Conservation (phyloP, 768 basidiomycete species). For the Hygrophorus pudorinus region DNA sequence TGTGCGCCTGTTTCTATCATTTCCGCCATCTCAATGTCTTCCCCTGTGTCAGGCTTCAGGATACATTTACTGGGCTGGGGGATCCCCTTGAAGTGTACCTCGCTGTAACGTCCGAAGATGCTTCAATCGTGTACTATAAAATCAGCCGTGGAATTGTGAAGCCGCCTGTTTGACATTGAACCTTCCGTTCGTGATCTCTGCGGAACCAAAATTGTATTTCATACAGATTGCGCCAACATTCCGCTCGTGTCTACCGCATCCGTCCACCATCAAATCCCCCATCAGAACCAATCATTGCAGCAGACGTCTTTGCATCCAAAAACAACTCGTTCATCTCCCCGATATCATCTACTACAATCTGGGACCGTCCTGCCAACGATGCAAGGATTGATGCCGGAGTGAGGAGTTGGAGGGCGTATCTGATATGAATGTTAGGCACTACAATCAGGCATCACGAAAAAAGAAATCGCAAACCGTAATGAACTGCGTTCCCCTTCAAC, state of each 20-base stretch:
- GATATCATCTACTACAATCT: slow-evolving; percentile 84
- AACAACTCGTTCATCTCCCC: slow-evolving; percentile 92
- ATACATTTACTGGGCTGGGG: slow-evolving; percentile 10
- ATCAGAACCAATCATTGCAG: slow-evolving; percentile 36
- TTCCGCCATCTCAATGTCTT: slow-evolving; percentile 8
- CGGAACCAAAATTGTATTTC: too few species aligned
- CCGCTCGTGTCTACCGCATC: slow-evolving; percentile 6
- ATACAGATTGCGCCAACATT: background rate
- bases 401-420: slow-evolving; percentile 86
- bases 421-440: slow-evolving; percentile 19
- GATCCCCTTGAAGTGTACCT: slow-evolving; percentile 46
- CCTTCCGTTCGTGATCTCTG: too few species aligned
- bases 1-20: slow-evolving; percentile 12
- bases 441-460: slow-evolving; percentile 1
- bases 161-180: slow-evolving; percentile 41
- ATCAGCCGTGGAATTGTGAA: slow-evolving; percentile 71
- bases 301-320: slow-evolving; percentile 83
- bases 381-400: slow-evolving; percentile 88
- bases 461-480: slow-evolving; percentile 45
- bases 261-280: slow-evolving; percentile 24
- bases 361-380: slow-evolving; percentile 59
- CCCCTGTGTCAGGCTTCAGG: slow-evolving; percentile 8
- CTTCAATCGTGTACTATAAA: slow-evolving; percentile 81
- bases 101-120: slow-evolving; percentile 67
- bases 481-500: slow-evolving; percentile 76